Evolutionary conservation across 2,329 filamentous ascomycete genomes (phyloP), one percentile per base, ranked within the genome.

Genomic region (Fusarium hainanense): DNA sequence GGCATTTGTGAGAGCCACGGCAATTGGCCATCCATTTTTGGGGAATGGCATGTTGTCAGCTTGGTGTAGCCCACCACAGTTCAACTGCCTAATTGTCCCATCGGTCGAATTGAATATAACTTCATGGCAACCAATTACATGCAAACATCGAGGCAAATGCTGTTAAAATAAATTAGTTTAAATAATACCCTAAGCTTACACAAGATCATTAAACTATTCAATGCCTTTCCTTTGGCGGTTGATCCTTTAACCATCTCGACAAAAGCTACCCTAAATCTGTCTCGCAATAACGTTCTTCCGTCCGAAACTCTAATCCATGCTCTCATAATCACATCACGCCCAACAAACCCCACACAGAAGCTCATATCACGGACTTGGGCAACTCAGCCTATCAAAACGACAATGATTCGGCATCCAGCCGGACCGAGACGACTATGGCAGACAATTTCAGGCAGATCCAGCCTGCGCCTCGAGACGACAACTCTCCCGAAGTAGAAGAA

Each of bases 361-460:
- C 34, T 47, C 44, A 14, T 7, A 47, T 47, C 18, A 47, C 44
- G 25, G 44, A 47, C 25, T 47, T 37, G 4, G 34, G 34, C 10
- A 46, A n/a, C 21, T 27, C 16, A 47, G 43, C 43, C 43, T 18
- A 28, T 28, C 43, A 34, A 40, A 55, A 16, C 57, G 20, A 37
- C 34, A 3, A 58, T 61, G 58, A 42, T 27, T 58, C 43, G n/a
- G 21, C 43, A 43, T 4, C 21, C 41, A 14, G 18, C n/a, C 27
- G 34, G 1, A 41, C 12, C 20, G 12, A 5, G 34, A 54, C 16
- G 48, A 43, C 10, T 10, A 60, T 58, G 58, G 43, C 46, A 58
- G 54, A 20, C 30, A 61, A 28, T 20, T 61, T 28, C 43, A 49
- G 42, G 43, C 56, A 49, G 34, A 58, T 61, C 34, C 58, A 58